Evolutionary conservation across 2,329 filamentous ascomycete genomes (phyloP), one percentile per base, ranked within the genome.

Genomic region (Waltergamsia citrina): DNA sequence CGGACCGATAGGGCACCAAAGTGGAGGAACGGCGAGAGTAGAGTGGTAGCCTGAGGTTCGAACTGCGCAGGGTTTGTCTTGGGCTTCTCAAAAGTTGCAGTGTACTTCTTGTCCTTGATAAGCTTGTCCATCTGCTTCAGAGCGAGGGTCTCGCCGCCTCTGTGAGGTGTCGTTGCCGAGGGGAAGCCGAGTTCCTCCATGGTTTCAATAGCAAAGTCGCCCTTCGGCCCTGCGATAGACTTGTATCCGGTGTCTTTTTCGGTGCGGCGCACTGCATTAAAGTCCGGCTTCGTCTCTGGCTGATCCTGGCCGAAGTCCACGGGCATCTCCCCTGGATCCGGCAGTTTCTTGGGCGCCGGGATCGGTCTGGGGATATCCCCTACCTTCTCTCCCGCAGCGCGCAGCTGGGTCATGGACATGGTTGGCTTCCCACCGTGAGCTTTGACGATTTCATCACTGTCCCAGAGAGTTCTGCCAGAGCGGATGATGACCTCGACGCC

Each of bases 41-140:
- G 62, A 1, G 81, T 86, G 1, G 83, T 87, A 0, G 79, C 71
- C 48, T 81, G 79, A 0, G 81, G 82, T 24, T 75, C 69, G 44
- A 87, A 85, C 3, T 73, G 78, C 3, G 83, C 81, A 0, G 83
- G 83, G 23, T 77, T 83, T 0, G 81, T 85, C 37, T 78, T 76
- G 2, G 83, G 82, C 51, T 88, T 88, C 48, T 78, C 71, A 46
- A 88, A 88, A 0, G 75, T 85, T 2, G 78, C 80, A 0, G 76
- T 77, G 50, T 85, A 87, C 34, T 73, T 65, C 38, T 73, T 65
- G 40, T 86, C 60, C 3, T 64, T 57, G 38, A 83, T 67, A 21
- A 84, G 72, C 4, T 67, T 56, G 7, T 69, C 61, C 2, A 88
- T 65, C 20, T 60, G 60, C 40, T 65, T 50, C 4, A 87, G 56